These are phyloP conservation scores for Candida neerlandica DNA, from an alignment of 1,139 yeast species.

Conservation along the genomic window DNA sequence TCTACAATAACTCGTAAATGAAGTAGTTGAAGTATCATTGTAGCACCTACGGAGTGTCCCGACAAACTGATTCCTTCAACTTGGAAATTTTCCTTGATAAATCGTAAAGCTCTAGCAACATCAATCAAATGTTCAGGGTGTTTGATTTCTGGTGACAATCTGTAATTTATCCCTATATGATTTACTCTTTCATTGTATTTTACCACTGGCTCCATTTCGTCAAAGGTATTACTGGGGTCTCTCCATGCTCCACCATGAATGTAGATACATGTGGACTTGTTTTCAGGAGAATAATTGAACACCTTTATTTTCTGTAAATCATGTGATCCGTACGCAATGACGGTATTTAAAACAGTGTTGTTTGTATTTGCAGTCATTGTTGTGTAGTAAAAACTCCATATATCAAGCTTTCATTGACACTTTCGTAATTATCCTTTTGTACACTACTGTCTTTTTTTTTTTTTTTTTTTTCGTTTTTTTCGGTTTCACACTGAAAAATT, in stretches of 20 bases:
- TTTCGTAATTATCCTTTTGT: neutral
- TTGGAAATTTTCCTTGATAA: constrained; percentile 23
- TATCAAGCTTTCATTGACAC: neutral
- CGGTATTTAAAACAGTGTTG: neutral
- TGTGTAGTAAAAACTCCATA: neutral
- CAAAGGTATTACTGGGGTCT: constrained; percentile 61
- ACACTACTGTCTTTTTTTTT: neutral
- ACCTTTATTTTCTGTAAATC: constrained; percentile 27
- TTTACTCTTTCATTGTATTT: constrained; percentile 17
- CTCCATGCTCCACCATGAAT: constrained; percentile 94
- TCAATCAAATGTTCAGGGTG: constrained; percentile 72
- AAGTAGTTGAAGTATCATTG: constrained; percentile 61
- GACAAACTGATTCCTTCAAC: constrained; percentile 32
- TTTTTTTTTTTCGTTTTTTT: constrained; percentile 1
- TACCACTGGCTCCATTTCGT: constrained; percentile 53
- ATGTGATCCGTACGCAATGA: constrained; percentile 25
- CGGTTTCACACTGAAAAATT: constrained; percentile 4
- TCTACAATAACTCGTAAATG: constrained; percentile 24
- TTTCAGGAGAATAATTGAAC: constrained; percentile 18
- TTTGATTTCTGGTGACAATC: constrained; percentile 61
- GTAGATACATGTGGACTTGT: constrained; percentile 40
- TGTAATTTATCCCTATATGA: constrained; percentile 59
- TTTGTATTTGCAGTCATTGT: neutral
- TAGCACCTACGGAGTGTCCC: constrained; percentile 89
- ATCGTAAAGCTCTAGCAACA: constrained; percentile 46